These are phyloP conservation scores for Phylloboletellus chloephorus DNA, from an alignment of 1,284 basidiomycete genomes.

Conservation along the genomic window DNA sequence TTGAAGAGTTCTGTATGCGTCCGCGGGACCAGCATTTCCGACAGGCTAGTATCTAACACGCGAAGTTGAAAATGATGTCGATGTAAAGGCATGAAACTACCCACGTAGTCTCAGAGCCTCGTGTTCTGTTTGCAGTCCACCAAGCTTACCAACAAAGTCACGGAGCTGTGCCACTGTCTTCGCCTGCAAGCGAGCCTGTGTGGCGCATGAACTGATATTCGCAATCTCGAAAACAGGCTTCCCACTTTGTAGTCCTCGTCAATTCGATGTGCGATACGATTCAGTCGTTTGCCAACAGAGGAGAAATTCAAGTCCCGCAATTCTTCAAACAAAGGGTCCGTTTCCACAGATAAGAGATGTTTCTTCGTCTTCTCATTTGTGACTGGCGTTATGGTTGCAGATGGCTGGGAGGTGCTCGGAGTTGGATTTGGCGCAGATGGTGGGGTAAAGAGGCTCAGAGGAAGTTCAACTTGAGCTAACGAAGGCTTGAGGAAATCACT, in stretches of 20 bases:
- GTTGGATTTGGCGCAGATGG: slow-evolving; percentile 39
- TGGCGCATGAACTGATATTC: slow-evolving; percentile 21
- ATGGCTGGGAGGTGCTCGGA: slow-evolving; percentile 37
- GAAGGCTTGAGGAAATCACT: slow-evolving; percentile 7
- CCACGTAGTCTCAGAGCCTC: slow-evolving; percentile 83
- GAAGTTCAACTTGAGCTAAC: slow-evolving; percentile 86
- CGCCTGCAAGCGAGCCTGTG: slow-evolving; percentile 67
- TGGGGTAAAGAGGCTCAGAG: slow-evolving; percentile 68
- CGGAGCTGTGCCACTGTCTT: slow-evolving; percentile 89
- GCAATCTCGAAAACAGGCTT: neutral
- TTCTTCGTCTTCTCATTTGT: slow-evolving; percentile 82
- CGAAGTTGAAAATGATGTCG: slow-evolving; percentile 8
- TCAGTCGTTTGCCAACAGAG: slow-evolving; percentile 81
- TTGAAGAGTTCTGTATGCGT: slow-evolving; percentile 91
- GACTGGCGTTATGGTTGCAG: slow-evolving; percentile 45
- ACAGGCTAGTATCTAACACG: slow-evolving; percentile 79
- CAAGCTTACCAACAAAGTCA: slow-evolving; percentile 93
- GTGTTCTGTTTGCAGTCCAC: slow-evolving; percentile 88
- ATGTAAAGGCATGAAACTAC: slow-evolving; percentile 27
- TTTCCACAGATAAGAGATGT: slow-evolving; percentile 69
- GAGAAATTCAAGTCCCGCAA: slow-evolving; percentile 93
- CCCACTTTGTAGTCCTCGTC: slow-evolving; percentile 88
- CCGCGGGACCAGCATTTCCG: slow-evolving; percentile 83
- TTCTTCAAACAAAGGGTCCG: slow-evolving; percentile 82
- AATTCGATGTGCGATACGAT: slow-evolving; percentile 75